Base-by-base conservation (phyloP, 1,139 yeast species). In the Yamadazyma atlantica region DNA sequence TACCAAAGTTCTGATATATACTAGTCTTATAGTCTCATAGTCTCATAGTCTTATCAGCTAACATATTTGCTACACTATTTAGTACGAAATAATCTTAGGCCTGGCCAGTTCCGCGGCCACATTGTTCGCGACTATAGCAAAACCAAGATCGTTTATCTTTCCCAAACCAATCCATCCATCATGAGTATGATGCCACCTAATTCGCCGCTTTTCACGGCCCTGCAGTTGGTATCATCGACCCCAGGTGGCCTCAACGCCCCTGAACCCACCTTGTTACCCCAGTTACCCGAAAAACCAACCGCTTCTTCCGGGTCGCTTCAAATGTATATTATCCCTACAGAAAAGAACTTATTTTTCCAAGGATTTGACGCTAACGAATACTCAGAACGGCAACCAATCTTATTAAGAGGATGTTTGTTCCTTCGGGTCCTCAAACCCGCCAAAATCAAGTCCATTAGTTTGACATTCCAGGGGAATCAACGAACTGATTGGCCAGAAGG, bases 401-500 rank as follows among this genome's bases (percentile, higher is more conserved):
- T 92, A 37, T 69, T 92, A 31, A 70, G 98, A 42, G 98, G 98
- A 1, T 79, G 94, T 17, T 67, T 92, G 21, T 78, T 83, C 33
- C 50, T 92, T 7, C 69, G 90, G 32, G 75, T 89, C 4, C 56
- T 81, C 35, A 90, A 89, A 54, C 84, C 95, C 0, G 72, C 84
- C 27, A 88, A 83, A 58, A 69, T 92, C 47, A 88, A 85, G 58
- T 60, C 78, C 26, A 78, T 92, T n/a, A 59, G 69, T 3, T 64
- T 92, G 37, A 64, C 73, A 2, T 83, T 92, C 55, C 75, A 76
- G 44, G 98, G 97, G 1, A 58, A 64, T 1, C 78, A 87, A 32
- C 69, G 86, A 45, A 92, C 98, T 0, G 97, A 92, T 47, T 92
- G 98, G 97, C 98, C 97, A 2, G 98, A 94, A 54, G 98, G 97